Evolutionary conservation across 768 basidiomycete species (phyloP).

Genomic region (Sarcodon aspratus): DNA sequence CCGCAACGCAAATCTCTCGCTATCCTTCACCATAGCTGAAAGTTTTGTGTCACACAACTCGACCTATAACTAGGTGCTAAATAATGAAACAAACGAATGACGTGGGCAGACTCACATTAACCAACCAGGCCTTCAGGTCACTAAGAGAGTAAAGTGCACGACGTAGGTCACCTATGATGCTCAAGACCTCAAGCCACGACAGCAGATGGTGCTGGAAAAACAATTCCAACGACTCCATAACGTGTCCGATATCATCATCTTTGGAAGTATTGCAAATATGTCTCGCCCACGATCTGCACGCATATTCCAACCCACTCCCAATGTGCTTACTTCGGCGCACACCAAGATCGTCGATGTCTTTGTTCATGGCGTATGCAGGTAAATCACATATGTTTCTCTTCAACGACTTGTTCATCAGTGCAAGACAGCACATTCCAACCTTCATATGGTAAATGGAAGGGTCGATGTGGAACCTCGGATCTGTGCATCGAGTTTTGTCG

Average conservation of each 20-base stretch:
- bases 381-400: background rate
- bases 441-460: background rate
- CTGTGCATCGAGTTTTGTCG: background rate
- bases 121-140: too few species aligned
- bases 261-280: background rate
- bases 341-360: background rate
- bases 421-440: background rate
- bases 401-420: background rate
- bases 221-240: background rate
- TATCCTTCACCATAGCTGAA: too few species aligned
- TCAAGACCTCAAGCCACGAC: slow-evolving; percentile 1
- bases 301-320: background rate
- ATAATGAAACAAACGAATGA: too few species aligned
- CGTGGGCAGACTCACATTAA: too few species aligned
- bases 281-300: background rate
- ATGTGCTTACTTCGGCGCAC: background rate
- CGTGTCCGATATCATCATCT: too few species aligned
- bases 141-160: too few species aligned
- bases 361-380: background rate
- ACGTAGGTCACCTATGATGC: background rate
- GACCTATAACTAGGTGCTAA: too few species aligned
- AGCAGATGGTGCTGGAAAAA: background rate
- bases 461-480: background rate
- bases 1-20: too few species aligned
- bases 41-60: too few species aligned